phyloP scores from a whole-genome alignment of 345 rosid genomes.

The Salix suchowensis region DNA sequence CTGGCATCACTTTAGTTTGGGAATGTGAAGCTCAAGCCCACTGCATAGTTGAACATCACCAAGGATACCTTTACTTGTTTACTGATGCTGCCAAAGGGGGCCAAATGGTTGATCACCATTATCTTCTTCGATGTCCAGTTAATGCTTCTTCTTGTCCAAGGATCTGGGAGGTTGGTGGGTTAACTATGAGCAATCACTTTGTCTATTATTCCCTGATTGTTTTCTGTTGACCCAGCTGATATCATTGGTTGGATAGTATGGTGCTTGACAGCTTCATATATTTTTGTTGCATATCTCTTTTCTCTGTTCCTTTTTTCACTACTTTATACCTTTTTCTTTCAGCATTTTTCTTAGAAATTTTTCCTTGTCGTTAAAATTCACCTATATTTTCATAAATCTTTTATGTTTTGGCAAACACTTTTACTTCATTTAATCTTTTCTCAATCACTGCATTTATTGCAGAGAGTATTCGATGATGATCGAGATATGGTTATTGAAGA shows the following conservation, averaged over 20 bases:
- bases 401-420: no score
- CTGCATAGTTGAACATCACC: conserved; percentile 91
- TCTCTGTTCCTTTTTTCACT: conserved; percentile 2
- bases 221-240: neutral
- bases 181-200: neutral
- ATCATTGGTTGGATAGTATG: neutral
- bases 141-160: conserved; percentile 44
- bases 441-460: conserved; percentile 20
- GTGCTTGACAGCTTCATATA: neutral
- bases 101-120: conserved; percentile 56
- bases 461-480: conserved; percentile 57
- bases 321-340: neutral
- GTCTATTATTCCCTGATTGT: neutral
- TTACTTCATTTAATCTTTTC: neutral
- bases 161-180: conserved; percentile 72
- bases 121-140: conserved; percentile 66
- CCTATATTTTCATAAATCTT: neutral
- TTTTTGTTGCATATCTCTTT: neutral
- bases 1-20: conserved; percentile 75
- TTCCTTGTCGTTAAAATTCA: neutral
- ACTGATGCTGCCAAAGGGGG: conserved; percentile 74
- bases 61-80: conserved; percentile 70
- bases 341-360: neutral
- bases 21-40: conserved; percentile 78
- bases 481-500: conserved; percentile 60